A percentile compares a stretch with the other conserved stretches of the same genome.
These are phyloP conservation scores for Rhytidiadelphus loreus DNA, from an alignment of 225 moss, liverwort and hornwort species.

Conservation along the genomic window DNA sequence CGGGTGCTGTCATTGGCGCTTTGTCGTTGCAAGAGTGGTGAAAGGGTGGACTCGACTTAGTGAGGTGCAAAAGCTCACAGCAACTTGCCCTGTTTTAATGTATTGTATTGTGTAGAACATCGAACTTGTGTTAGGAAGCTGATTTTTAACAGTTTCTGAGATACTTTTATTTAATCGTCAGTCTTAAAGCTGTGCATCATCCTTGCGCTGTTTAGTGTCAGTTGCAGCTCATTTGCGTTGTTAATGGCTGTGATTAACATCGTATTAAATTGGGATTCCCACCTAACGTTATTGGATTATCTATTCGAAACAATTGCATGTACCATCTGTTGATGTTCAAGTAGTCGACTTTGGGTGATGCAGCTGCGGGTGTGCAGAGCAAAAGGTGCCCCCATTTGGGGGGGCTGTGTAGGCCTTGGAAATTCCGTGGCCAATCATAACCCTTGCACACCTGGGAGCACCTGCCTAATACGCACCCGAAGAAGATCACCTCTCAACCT, in stretches of 20 bases:
- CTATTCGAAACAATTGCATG: neutral
- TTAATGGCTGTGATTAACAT: neutral
- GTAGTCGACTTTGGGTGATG: neutral
- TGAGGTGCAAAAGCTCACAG: neutral
- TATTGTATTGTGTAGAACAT: neutral
- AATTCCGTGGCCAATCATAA: neutral
- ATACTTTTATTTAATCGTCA: neutral
- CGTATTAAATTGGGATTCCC: neutral
- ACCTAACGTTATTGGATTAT: neutral
- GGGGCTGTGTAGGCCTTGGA: neutral
- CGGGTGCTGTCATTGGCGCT: constrained; percentile 55
- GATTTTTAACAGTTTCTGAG: neutral
- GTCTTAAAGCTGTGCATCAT: neutral
- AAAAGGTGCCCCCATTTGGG: neutral
- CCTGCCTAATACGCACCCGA: too few species aligned
- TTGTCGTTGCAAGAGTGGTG: constrained; percentile 41
- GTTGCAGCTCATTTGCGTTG: neutral
- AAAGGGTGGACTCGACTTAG: neutral
- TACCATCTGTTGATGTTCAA: neutral
- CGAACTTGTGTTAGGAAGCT: neutral
- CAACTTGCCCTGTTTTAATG: neutral
- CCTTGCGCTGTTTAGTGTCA: neutral
- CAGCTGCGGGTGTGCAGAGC: neutral
- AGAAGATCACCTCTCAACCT: neutral
- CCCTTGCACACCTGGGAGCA: neutral